Percentiles rank a stretch among this genome's conserved stretches.
Conservation (phyloP, 768 basidiomycete species). For the Porphyrellus cyaneotinctus region DNA sequence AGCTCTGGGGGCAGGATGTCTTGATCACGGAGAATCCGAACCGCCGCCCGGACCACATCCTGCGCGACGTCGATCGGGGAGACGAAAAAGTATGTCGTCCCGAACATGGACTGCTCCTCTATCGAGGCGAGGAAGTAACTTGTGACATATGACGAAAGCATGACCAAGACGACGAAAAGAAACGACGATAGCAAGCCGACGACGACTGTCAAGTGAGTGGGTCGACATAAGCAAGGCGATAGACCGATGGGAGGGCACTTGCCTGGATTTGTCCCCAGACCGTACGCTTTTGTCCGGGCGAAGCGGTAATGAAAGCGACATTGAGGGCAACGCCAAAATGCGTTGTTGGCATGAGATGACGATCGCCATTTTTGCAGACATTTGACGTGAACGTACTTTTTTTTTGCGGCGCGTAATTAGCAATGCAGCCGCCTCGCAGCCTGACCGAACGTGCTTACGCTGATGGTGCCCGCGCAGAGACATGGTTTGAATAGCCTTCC, state of each 20-base stretch:
- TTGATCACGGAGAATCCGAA: constrained; percentile 59
- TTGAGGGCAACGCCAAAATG: constrained; percentile 79
- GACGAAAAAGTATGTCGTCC: constrained; percentile 38
- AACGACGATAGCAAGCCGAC: constrained; percentile 57
- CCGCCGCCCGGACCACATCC: constrained; percentile 58
- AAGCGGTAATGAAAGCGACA: constrained; percentile 78
- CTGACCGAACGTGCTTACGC: constrained; percentile 36
- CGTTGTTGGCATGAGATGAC: constrained; percentile 52
- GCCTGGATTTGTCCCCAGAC: constrained; percentile 78
- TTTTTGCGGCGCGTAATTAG: constrained; percentile 14
- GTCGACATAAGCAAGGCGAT: constrained; percentile 11
- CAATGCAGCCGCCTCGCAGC: constrained; percentile 6
- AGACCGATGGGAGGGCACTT: constrained; percentile 20
- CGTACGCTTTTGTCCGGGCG: constrained; percentile 62
- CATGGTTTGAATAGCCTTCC: constrained; percentile 78
- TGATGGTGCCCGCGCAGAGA: constrained; percentile 70
- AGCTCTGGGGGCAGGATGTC: constrained; percentile 36
- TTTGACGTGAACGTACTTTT: constrained; percentile 73
- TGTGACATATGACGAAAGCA: constrained; percentile 67
- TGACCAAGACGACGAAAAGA: constrained; percentile 60
- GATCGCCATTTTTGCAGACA: constrained; percentile 76
- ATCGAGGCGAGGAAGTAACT: constrained; percentile 61
- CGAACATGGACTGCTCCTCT: constrained; percentile 46
- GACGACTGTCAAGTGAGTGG: constrained; percentile 43
- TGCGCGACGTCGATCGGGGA: constrained; percentile 56